Conservation (phyloP, 768 basidiomycete genomes). For the Suillus placidus region DNA sequence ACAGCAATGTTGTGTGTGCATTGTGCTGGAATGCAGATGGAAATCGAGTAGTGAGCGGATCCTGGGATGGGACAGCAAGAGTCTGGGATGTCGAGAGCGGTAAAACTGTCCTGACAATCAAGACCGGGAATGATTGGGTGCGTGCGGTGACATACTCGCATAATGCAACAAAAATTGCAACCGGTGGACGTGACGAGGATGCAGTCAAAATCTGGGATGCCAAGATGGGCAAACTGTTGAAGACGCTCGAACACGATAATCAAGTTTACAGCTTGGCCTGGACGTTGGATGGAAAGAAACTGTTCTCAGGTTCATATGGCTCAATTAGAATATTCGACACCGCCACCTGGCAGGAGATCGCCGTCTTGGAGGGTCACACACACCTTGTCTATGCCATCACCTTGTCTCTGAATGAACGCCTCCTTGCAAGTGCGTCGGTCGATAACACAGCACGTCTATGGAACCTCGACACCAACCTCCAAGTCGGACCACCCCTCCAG, state of each 20-base stretch:
- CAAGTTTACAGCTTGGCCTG: background rate
- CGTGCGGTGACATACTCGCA: background rate
- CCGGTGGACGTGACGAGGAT: fast-evolving
- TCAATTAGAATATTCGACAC: background rate
- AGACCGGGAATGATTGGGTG: background rate
- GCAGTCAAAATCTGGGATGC: background rate
- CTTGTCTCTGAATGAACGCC: too few relatives aligned
- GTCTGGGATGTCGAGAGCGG: background rate
- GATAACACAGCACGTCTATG: background rate
- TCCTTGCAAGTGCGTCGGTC: background rate
- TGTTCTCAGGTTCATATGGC: background rate
- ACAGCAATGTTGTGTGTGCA: background rate
- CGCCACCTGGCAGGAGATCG: background rate
- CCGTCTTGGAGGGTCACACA: background rate
- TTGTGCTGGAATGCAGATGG: background rate
- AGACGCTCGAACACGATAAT: background rate
- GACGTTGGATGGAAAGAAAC: background rate
- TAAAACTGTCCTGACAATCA: background rate
- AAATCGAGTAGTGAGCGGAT: background rate
- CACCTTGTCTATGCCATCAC: too few relatives aligned
- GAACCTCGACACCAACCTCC: background rate
- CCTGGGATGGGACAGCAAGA: background rate
- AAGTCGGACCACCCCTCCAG: background rate
- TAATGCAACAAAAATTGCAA: background rate
- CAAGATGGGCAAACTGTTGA: background rate